Evolutionary conservation across 441 rosid species (phyloP).

Genomic region (Eutrema salsugineum): DNA sequence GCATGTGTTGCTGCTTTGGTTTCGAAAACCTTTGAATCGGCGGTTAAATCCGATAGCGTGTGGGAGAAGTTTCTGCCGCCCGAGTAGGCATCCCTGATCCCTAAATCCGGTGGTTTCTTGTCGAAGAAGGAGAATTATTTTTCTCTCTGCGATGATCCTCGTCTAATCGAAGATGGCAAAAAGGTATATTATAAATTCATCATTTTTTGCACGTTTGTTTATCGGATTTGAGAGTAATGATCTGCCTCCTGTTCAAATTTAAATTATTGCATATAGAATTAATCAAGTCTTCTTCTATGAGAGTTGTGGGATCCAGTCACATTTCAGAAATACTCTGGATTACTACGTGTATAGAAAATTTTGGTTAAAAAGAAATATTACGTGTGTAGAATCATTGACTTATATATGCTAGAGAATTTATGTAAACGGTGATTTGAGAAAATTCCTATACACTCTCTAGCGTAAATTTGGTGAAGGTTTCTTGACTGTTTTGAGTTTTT

Average conservation of each 20-base stretch:
- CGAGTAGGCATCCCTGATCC: neutral
- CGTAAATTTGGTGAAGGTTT: neutral
- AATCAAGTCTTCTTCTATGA: neutral
- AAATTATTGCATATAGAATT: too few species aligned
- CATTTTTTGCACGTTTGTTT: neutral
- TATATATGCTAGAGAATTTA: neutral
- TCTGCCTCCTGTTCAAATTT: too few species aligned
- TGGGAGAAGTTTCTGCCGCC: conserved; percentile 37
- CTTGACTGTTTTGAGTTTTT: neutral
- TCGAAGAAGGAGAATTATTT: conserved; percentile 30
- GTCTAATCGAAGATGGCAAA: conserved; percentile 25
- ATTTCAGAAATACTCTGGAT: too few species aligned
- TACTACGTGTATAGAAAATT: too few species aligned
- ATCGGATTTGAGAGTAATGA: neutral
- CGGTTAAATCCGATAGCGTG: conserved; percentile 25
- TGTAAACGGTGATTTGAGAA: neutral
- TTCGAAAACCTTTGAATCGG: conserved; percentile 22
- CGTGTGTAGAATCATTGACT: neutral
- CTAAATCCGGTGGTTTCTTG: neutral
- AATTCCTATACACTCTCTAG: neutral
- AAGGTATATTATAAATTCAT: conserved; percentile 17
- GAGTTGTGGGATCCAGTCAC: neutral
- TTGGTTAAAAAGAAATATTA: too few species aligned
- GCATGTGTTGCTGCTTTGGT: conserved; percentile 25
- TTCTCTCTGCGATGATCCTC: conserved; percentile 16